Base-by-base conservation (phyloP, 192 early-diverging fungal species). In the Coemansia brasiliensis region DNA sequence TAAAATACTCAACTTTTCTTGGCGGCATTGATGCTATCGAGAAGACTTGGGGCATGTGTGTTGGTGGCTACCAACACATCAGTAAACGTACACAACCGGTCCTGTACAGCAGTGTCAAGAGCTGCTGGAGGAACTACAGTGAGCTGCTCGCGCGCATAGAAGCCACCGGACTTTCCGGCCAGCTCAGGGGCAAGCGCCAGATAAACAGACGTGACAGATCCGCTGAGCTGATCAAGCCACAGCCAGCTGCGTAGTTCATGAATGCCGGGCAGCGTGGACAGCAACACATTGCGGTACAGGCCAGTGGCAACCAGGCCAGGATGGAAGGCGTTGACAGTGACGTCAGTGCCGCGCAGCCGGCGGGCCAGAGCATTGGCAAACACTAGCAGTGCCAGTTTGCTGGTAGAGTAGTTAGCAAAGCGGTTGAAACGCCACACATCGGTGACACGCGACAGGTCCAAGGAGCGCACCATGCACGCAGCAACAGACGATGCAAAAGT, bases 281-380 rank as follows among this genome's bases (percentile, higher is more conserved):
- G 53, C 4, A 63, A 22, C 44, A 79, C 66, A 39, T 81, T 67
- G 26, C 81, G 66, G 54, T 82, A 84, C 43, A 86, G 29, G 0
- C 75, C 74, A 7, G 85, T 85, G 18, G 43, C 63, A 10, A 82
- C 81, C 1, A 80, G 56, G 0, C 85, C 83, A 13, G 85, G 85
- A 35, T 87, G 85, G 51, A 71, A 72, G 2, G 80, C 82, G 52
- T 83, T 84, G 39, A 86, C 73, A 0, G 80, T 83, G 32, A 86
- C 38, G 18, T 58, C 71, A 1, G 61, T 57, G 39, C 53, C 65
- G 8, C 45, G 5, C 10, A 86, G 69, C 15, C 74, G 73, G 18
- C 79, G 62, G 17, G 75, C 69, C 49, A 86, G 64, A 0, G 73
- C 80, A 22, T 69, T 65, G 29, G 78, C 61, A 41, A 81, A 83